phyloP scores from a whole-genome alignment of 1,284 basidiomycete species.

The Filobasidium uniguttulatum region DNA sequence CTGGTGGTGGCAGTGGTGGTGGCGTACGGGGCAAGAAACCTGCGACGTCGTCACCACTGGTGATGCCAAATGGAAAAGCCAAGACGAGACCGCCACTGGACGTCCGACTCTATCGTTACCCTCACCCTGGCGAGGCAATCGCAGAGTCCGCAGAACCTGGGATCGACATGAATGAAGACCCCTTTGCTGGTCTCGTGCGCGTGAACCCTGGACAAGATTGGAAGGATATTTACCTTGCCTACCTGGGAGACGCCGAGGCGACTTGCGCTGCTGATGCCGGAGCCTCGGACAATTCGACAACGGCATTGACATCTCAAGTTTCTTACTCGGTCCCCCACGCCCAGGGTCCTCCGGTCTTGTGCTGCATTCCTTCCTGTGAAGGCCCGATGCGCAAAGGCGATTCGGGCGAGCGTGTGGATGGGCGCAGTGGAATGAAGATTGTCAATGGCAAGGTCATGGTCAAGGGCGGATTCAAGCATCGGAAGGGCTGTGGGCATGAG shows the following conservation, averaged over 20 bases:
- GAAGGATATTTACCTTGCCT: conserved; percentile 10
- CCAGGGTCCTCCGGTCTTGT: conserved; percentile 17
- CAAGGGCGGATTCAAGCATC: conserved; percentile 19
- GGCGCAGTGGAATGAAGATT: conserved; percentile 27
- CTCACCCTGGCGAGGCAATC: conserved; percentile 20
- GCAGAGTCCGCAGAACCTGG: background rate
- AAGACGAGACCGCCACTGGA: conserved; percentile 27
- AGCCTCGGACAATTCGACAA: conserved; percentile 22
- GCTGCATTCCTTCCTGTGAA: conserved; percentile 34
- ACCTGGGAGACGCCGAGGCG: conserved; percentile 7
- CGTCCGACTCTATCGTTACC: conserved; percentile 31
- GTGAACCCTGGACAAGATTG: conserved; percentile 16
- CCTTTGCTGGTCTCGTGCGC: conserved; percentile 27
- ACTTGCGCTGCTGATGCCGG: conserved; percentile 5
- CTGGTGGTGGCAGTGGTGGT: no score
- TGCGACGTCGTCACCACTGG: background rate
- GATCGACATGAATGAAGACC: conserved; percentile 17
- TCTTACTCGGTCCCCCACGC: conserved; percentile 17
- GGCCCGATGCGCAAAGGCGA: conserved; percentile 30
- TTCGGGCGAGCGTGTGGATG: conserved; percentile 33
- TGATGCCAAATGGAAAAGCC: conserved; percentile 1
- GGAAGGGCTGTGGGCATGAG: conserved; percentile 31
- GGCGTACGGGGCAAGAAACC: conserved; percentile 17
- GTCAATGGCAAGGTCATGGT: conserved; percentile 12
- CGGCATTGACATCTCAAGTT: conserved; percentile 22